phyloP scores from a whole-genome alignment of 75 land plant species.

The Cunninghamia lanceolata region DNA sequence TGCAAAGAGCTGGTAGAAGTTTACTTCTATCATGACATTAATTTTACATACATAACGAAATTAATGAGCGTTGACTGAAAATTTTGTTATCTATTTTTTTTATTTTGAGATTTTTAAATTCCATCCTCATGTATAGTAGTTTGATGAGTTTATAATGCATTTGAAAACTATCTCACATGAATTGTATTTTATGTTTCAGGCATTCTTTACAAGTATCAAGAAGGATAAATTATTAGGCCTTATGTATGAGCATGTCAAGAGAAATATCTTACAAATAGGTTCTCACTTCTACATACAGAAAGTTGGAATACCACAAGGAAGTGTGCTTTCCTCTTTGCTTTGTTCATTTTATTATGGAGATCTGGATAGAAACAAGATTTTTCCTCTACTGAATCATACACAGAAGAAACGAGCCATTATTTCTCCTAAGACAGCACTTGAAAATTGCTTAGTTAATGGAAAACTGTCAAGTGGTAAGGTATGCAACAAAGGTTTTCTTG shows the following conservation, averaged over 20 bases:
- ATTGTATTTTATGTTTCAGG: constrained; percentile 37
- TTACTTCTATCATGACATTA: background rate
- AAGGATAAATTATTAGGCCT: constrained; percentile 23
- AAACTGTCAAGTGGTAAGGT: background rate
- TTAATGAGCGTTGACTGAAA: background rate
- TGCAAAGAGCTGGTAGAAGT: background rate
- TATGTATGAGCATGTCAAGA: constrained; percentile 70
- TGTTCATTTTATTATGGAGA: constrained; percentile 93
- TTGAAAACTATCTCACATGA: constrained; percentile 5
- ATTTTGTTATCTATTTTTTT: background rate
- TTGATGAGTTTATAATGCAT: background rate
- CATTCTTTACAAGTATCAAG: constrained; percentile 20
- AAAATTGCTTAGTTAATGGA: constrained; percentile 3
- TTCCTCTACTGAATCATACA: constrained; percentile 44
- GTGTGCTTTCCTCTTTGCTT: constrained; percentile 79
- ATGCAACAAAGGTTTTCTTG: background rate
- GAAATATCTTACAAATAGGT: constrained; percentile 65
- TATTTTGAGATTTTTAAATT: background rate
- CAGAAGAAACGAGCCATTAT: background rate
- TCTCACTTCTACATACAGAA: constrained; percentile 56
- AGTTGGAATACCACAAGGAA: constrained; percentile 93
- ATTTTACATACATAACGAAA: background rate
- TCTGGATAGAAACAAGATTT: constrained; percentile 62
- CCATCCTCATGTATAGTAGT: background rate
- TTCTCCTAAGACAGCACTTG: background rate